Evolutionary conservation across 2,329 filamentous ascomycete genomes (phyloP).

Genomic region (Fusarium vanettenii): DNA sequence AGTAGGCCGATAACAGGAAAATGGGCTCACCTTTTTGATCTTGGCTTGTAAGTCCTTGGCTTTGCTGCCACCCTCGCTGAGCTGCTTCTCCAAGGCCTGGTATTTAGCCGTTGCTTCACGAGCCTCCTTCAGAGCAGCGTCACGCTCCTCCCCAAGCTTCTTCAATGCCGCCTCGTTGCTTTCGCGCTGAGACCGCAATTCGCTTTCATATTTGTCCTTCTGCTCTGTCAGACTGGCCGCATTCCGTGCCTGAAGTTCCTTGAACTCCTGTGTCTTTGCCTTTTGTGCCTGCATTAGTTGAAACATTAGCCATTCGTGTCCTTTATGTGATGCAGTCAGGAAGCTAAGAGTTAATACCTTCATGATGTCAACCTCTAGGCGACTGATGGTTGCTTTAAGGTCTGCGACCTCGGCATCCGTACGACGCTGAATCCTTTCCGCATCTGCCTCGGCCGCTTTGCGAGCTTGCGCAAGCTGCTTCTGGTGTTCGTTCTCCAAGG

Average conservation of each 20-base stretch:
- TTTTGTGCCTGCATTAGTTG: conserved; percentile 63
- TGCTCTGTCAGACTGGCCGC: conserved; percentile 33
- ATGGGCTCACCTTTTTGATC: conserved; percentile 40
- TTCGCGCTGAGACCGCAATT: conserved; percentile 14
- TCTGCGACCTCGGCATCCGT: conserved; percentile 73
- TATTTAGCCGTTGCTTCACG: conserved; percentile 41
- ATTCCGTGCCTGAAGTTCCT: conserved; percentile 29
- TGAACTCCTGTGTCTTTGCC: conserved; percentile 66
- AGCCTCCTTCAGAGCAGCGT: conserved; percentile 39
- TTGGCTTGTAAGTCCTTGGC: conserved; percentile 39
- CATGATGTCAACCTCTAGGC: conserved; percentile 71
- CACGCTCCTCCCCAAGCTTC: conserved; percentile 43
- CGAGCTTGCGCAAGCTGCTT: conserved; percentile 58
- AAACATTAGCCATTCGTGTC: background rate
- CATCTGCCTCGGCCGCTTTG: conserved; percentile 61
- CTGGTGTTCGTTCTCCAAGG: conserved; percentile 50
- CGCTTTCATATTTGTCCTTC: conserved; percentile 18
- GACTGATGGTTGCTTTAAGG: conserved; percentile 68
- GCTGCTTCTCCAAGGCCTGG: conserved; percentile 43
- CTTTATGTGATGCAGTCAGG: background rate
- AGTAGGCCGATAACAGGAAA: conserved; percentile 26
- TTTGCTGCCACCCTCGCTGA: conserved; percentile 32
- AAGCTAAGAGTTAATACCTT: conserved; percentile 57
- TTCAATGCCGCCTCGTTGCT: conserved; percentile 22
- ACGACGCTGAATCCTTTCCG: conserved; percentile 60